Evolutionary conservation across 73 alveolate genomes (phyloP).

Genomic region (Paramecium pentaurelia): DNA sequence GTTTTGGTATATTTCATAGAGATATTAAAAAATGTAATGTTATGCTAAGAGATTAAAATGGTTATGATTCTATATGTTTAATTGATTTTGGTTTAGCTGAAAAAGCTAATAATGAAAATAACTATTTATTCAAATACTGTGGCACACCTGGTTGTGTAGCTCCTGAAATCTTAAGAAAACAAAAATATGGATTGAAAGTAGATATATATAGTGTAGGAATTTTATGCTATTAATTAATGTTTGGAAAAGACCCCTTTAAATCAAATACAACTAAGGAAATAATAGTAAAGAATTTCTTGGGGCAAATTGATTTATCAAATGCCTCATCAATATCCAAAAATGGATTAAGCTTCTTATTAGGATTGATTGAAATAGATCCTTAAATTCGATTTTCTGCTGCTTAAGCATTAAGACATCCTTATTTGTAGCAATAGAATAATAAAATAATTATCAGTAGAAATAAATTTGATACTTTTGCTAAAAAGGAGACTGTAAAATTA

Average conservation of each 20-base stretch:
- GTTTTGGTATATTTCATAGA: not conserved
- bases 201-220: conserved; percentile 37
- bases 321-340: not conserved
- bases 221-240: not conserved
- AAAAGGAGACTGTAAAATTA: not conserved
- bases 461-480: not conserved
- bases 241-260: conserved; percentile 24
- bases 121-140: not conserved
- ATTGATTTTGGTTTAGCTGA: not conserved
- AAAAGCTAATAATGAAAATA: not conserved
- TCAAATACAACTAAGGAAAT: not conserved
- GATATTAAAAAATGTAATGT: not conserved
- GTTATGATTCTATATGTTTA: not conserved
- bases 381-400: not conserved
- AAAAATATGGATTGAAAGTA: conserved; percentile 39
- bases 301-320: not conserved
- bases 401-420: not conserved
- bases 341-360: not conserved
- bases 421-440: not conserved
- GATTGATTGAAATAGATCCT: not conserved
- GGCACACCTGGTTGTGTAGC: conserved; percentile 65
- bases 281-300: not conserved
- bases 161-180: conserved; percentile 51
- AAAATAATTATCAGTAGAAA: not conserved
- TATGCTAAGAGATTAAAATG: not conserved